These are phyloP conservation scores for Phytopythium aichiense DNA, from an alignment of 352 stramenopile genomes.

Conservation along the genomic window DNA sequence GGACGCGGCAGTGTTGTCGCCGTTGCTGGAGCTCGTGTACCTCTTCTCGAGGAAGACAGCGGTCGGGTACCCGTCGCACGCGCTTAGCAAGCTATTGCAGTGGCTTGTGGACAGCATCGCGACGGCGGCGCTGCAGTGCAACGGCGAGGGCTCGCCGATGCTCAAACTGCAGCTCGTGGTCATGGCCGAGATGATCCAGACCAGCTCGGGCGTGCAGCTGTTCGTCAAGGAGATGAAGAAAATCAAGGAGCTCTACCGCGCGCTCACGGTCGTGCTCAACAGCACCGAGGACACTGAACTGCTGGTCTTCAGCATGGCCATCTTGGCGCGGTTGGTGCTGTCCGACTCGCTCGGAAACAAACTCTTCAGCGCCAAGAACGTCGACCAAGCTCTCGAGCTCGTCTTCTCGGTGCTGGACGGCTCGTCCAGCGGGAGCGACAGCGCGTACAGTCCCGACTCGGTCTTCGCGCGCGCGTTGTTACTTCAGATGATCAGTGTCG, in stretches of 20 bases:
- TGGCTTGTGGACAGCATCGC: slow-evolving; percentile 54
- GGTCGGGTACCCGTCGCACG: slow-evolving; percentile 73
- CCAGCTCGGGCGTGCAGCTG: slow-evolving; percentile 67
- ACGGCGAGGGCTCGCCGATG: slow-evolving; percentile 23
- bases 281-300: slow-evolving; percentile 71
- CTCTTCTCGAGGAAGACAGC: slow-evolving; percentile 43
- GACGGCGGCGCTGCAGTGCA: slow-evolving; percentile 34
- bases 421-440: slow-evolving; percentile 35
- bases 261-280: slow-evolving; percentile 78
- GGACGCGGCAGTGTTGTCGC: slow-evolving; percentile 8
- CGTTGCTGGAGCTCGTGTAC: slow-evolving; percentile 61
- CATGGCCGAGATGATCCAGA: slow-evolving; percentile 60
- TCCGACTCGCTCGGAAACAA: slow-evolving; percentile 71
- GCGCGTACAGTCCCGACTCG: slow-evolving; percentile 23
- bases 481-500: slow-evolving; percentile 54
- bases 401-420: slow-evolving; percentile 69
- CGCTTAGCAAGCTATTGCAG: slow-evolving; percentile 59
- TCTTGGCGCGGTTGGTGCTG: slow-evolving; percentile 69
- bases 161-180: slow-evolving; percentile 72
- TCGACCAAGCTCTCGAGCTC: slow-evolving; percentile 66
- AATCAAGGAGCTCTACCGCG: slow-evolving; percentile 78
- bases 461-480: slow-evolving; percentile 32
- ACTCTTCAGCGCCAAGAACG: slow-evolving; percentile 80
- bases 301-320: slow-evolving; percentile 74
- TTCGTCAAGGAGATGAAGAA: slow-evolving; percentile 77